These are phyloP conservation scores for Trametes sanguinea DNA, from an alignment of 768 basidiomycete genomes.

Conservation along the genomic window DNA sequence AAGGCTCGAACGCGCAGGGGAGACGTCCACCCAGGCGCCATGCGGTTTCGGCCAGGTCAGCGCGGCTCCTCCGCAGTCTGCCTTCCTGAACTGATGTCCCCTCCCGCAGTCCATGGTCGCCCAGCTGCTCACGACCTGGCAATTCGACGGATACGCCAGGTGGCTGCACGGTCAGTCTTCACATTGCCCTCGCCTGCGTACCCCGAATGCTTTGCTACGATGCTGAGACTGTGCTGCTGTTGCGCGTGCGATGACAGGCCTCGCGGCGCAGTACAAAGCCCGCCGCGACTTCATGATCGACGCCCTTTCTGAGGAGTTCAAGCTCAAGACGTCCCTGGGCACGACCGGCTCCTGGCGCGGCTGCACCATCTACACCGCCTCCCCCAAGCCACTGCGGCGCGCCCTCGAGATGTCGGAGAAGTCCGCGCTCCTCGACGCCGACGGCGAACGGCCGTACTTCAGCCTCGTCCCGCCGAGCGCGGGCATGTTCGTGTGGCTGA, in stretches of 20 bases:
- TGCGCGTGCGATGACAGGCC: constrained; percentile 36
- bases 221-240: neutral
- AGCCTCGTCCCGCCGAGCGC: constrained; percentile 74
- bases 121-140: constrained; percentile 65
- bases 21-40: constrained; percentile 69
- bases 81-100: neutral
- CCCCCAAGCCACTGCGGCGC: constrained; percentile 34
- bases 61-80: neutral
- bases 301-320: constrained; percentile 61
- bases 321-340: constrained; percentile 43
- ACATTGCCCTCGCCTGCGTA: too few relatives aligned
- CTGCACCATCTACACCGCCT: constrained; percentile 48
- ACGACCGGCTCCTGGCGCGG: constrained; percentile 36
- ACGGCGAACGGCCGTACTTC: constrained; percentile 43
- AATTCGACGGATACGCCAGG: constrained; percentile 67
- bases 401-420: constrained; percentile 42
- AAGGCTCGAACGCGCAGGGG: constrained; percentile 66
- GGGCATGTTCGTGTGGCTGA: constrained; percentile 85
- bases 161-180: constrained; percentile 65
- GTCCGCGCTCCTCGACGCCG: constrained; percentile 30
- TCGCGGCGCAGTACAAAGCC: constrained; percentile 55
- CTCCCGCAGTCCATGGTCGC: constrained; percentile 51
- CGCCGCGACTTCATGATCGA: constrained; percentile 70
- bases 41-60: constrained; percentile 69
- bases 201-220: too few relatives aligned